Percentiles rank a stretch among this genome's conserved stretches.
phyloP scores from a whole-genome alignment of 345 rosid genomes.

The Geranium brycei region DNA sequence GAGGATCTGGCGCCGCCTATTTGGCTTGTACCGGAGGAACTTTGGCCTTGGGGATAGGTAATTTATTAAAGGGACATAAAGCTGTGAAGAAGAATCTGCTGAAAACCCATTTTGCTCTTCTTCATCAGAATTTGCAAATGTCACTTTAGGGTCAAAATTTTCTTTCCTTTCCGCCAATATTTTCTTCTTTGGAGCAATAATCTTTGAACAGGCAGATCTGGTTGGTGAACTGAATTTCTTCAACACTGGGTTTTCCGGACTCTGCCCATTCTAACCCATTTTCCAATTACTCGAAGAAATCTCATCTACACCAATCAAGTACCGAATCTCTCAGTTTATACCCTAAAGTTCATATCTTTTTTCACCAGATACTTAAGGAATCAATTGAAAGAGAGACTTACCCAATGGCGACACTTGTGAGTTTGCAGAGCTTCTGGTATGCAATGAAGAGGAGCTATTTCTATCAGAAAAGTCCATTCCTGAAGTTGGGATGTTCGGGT shows the following conservation, averaged over 20 bases:
- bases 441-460: background rate
- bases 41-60: conserved; percentile 30
- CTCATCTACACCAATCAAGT: background rate
- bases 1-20: conserved; percentile 19
- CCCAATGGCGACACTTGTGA: background rate
- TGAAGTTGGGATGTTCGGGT: too few relatives aligned
- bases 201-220: too few relatives aligned
- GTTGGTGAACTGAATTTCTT: too few relatives aligned
- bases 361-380: background rate
- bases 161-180: background rate
- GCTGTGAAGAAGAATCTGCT: background rate
- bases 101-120: background rate
- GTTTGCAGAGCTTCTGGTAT: background rate
- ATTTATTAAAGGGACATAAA: conserved; percentile 21
- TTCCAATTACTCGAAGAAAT: background rate
- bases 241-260: background rate
- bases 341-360: background rate
- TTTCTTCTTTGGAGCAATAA: background rate
- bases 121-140: background rate
- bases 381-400: background rate
- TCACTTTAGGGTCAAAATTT: background rate
- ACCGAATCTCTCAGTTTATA: background rate
- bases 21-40: conserved; percentile 29
- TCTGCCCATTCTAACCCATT: background rate
- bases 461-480: background rate